Base-by-base conservation (phyloP, 805 yeast genomes). In the Saccharomycopsis synnaedendra region DNA sequence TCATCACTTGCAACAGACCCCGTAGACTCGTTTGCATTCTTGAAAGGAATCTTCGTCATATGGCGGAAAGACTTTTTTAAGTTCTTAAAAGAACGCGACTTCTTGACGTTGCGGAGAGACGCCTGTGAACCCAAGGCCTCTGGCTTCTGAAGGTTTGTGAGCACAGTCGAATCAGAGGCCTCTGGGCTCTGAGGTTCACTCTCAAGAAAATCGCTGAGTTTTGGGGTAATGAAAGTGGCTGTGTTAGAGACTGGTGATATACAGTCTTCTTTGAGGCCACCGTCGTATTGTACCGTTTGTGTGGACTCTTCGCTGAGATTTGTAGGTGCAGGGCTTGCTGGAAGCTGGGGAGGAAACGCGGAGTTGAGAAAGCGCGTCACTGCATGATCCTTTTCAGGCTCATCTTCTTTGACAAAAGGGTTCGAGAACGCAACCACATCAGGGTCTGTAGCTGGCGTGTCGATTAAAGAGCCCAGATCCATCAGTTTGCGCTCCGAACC, bases 61-160 rank as follows among this genome's bases (percentile, higher is more conserved):
- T 48, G 50, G 41, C 44, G 45, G 31, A 49, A 45, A 19, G 55
- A 40, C 36, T 53, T 55, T 32, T 51, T 51, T 36, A 42, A 36
- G 32, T 46, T 43, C 37, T 44, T 42, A 31, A 47, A 45, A 19
- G 47, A 47, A 43, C 33, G 38, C 37, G 42, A 43, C 35, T 49
- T 48, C 42, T 46, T 49, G 3, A 50, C 37, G 31, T 28, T 42
- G 41, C 41, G 41, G 11, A 19, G 19, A 9, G 41, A 27, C 19
- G 41, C 28, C 30, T 39, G 41, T 19, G 19, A 19, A 19, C 19
- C 19, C 19, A 19, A 19, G 19, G 19, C 19, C 19, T 19, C 19
- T 9, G 19, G 41, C 9, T 11, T 39, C 9, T 39, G 9, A 8
- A 8, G 9, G n/a, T 10, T n/a, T 10, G 33, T 7, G 5, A 5